A percentile compares a stretch with the other conserved stretches of the same genome.
Conservation (phyloP, 345 rosid species). For the Viola odorata region DNA sequence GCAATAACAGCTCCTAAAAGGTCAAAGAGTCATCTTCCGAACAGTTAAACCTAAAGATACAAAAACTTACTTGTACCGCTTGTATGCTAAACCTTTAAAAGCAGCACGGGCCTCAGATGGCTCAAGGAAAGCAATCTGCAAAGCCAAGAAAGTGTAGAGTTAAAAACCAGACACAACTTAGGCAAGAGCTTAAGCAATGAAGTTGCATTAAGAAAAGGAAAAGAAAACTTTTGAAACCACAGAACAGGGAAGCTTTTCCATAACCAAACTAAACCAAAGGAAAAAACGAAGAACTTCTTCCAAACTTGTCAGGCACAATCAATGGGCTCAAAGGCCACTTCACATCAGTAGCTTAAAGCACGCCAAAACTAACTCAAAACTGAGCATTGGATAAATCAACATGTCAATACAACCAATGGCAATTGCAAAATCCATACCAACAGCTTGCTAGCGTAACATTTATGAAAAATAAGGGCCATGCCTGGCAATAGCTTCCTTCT, state of each 20-base stretch:
- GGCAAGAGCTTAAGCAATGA: background rate
- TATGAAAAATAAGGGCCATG: background rate
- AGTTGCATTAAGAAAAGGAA: background rate
- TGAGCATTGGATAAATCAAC: background rate
- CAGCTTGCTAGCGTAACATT: no score
- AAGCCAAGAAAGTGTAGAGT: slow-evolving; percentile 6
- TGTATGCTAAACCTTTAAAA: slow-evolving; percentile 76
- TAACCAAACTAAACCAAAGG: background rate
- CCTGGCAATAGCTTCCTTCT: background rate
- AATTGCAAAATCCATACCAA: background rate
- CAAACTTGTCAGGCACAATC: background rate
- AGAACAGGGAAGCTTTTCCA: background rate
- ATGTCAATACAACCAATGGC: background rate
- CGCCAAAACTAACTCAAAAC: background rate
- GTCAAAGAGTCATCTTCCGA: background rate
- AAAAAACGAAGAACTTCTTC: background rate
- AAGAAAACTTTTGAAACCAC: background rate
- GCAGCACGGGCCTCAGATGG: slow-evolving; percentile 89
- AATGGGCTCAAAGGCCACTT: background rate
- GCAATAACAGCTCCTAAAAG: background rate
- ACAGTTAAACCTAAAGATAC: background rate
- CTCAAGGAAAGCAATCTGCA: slow-evolving; percentile 86
- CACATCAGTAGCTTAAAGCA: background rate
- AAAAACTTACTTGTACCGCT: slow-evolving; percentile 73
- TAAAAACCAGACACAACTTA: background rate